Conservation (phyloP, 345 rosid genomes). For the Eutrema yunnanense region DNA sequence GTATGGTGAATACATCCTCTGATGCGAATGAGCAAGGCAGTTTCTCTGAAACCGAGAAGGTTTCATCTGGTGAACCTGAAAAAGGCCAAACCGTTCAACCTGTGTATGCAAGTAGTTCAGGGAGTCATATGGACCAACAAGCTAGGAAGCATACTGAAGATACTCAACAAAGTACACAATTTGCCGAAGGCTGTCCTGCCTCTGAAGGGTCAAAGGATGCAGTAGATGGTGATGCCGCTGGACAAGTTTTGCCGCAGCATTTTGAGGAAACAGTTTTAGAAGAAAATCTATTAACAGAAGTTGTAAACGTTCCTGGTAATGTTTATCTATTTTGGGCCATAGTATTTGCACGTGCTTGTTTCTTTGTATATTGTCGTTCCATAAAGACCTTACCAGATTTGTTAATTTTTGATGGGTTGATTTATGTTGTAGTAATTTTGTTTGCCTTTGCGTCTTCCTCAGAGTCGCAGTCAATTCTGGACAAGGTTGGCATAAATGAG, state of each 20-base stretch:
- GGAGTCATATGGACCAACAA: conserved; percentile 25
- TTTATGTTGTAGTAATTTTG: neutral
- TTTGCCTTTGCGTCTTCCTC: neutral
- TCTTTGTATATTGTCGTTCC: neutral
- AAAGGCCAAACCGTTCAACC: conserved; percentile 25
- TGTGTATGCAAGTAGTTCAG: conserved; percentile 29
- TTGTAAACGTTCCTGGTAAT: conserved; percentile 41
- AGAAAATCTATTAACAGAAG: conserved; percentile 31
- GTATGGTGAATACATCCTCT: conserved; percentile 27
- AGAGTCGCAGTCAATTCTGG: conserved; percentile 12
- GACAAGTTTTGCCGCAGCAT: conserved; percentile 17
- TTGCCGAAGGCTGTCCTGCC: conserved; percentile 16
- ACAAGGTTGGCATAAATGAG: neutral
- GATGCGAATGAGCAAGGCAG: conserved; percentile 17
- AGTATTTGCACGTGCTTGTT: conserved; percentile 3
- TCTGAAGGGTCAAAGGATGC: conserved; percentile 30
- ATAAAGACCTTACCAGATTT: neutral
- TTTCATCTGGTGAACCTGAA: conserved; percentile 21
- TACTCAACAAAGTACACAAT: conserved; percentile 25
- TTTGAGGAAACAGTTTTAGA: conserved; percentile 19
- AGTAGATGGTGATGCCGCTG: conserved; percentile 29
- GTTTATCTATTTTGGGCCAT: neutral
- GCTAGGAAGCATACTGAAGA: conserved; percentile 14
- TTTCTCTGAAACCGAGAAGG: conserved; percentile 24
- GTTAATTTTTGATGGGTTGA: conserved; percentile 1